A percentile compares a stretch with the other conserved stretches of the same genome.
These are phyloP conservation scores for Zizania palustris DNA, from an alignment of 202 grass and related monocot genomes.

Conservation along the genomic window DNA sequence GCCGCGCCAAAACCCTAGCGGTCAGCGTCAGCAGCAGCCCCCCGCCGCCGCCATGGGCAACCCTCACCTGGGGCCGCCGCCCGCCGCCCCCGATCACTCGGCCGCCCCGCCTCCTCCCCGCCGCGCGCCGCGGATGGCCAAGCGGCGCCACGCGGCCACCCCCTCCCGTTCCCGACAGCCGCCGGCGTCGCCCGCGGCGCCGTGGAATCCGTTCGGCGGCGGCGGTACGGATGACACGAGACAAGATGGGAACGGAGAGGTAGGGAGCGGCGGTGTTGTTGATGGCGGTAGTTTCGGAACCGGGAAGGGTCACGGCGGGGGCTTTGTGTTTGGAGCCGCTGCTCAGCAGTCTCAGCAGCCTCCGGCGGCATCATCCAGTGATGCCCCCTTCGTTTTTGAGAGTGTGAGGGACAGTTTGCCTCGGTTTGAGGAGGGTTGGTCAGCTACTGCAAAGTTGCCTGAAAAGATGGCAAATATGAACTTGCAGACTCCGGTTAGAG, in stretches of 20 bases:
- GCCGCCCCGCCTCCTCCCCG: slow-evolving; percentile 1
- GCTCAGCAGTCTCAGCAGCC: slow-evolving; percentile 14
- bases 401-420: slow-evolving; percentile 49
- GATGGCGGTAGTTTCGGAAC: slow-evolving; percentile 17
- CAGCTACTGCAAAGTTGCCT: slow-evolving; percentile 38
- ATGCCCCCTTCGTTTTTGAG: slow-evolving; percentile 41
- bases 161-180: slow-evolving; percentile 36
- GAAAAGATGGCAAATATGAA: slow-evolving; percentile 58
- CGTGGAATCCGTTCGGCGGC: slow-evolving; percentile 51
- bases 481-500: slow-evolving; percentile 29
- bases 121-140: slow-evolving; percentile 51
- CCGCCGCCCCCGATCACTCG: slow-evolving; percentile 28
- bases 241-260: not conserved
- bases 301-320: not conserved
- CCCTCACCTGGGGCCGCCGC: slow-evolving; percentile 47
- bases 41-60: slow-evolving; percentile 34
- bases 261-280: not conserved
- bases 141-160: slow-evolving; percentile 48
- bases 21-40: not conserved
- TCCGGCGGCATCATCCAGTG: not conserved
- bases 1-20: slow-evolving; percentile 46
- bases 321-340: slow-evolving; percentile 44
- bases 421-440: slow-evolving; percentile 31
- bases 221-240: slow-evolving; percentile 9
- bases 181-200: slow-evolving; percentile 18